Percentiles rank a stretch among this genome's conserved stretches.
Conservation (phyloP, 2,329 filamentous ascomycete genomes). For the Tolypocladium ophioglossoides region DNA sequence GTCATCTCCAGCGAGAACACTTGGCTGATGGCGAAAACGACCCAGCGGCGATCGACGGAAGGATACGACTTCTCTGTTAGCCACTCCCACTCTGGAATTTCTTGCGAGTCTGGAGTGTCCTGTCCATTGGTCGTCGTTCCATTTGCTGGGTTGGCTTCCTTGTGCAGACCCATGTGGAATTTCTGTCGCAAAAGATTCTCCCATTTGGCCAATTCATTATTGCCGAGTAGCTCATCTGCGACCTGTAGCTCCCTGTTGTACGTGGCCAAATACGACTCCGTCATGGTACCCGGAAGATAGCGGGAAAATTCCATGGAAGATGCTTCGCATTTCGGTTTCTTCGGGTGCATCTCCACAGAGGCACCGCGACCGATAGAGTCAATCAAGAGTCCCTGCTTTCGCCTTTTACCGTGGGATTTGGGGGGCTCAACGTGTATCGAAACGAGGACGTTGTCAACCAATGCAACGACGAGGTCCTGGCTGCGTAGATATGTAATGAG, state of each 20-base stretch:
- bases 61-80: conserved; percentile 34
- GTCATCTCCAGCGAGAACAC: conserved; percentile 42
- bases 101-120: conserved; percentile 12
- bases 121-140: conserved; percentile 7
- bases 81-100: conserved; percentile 40
- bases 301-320: conserved; percentile 21
- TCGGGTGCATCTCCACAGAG: conserved; percentile 23
- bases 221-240: conserved; percentile 37
- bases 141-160: conserved; percentile 8
- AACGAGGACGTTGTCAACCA: conserved; percentile 53
- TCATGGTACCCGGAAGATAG: conserved; percentile 37
- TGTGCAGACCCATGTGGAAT: conserved; percentile 31
- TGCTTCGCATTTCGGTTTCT: conserved; percentile 20
- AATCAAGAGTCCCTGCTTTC: conserved; percentile 54
- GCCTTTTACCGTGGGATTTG: conserved; percentile 41
- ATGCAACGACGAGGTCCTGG: conserved; percentile 53
- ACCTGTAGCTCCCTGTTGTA: conserved; percentile 32
- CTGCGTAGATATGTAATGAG: conserved; percentile 55
- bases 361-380: conserved; percentile 63
- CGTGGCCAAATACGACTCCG: conserved; percentile 35
- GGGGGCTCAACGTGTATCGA: conserved; percentile 60
- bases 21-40: conserved; percentile 51
- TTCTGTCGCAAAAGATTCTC: conserved; percentile 39
- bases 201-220: conserved; percentile 35
- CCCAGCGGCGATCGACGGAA: conserved; percentile 53